phyloP scores from a whole-genome alignment of 2,329 filamentous ascomycete genomes.

The Cryphonectria parasitica region DNA sequence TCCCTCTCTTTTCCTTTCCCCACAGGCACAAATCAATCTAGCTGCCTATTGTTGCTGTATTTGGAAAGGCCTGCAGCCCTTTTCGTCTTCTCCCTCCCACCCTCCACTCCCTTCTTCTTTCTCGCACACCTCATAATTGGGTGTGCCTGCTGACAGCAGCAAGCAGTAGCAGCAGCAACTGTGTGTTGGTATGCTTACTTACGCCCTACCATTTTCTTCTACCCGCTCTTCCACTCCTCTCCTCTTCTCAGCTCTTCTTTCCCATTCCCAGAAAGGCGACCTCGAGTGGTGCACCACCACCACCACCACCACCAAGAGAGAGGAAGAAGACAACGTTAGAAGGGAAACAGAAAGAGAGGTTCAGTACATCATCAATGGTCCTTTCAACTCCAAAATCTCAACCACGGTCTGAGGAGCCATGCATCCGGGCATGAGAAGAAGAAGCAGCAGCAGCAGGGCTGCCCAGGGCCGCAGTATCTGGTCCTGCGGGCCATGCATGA shows the following conservation, averaged over 20 bases:
- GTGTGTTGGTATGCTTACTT: background rate
- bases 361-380: background rate
- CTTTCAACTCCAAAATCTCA: background rate
- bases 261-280: background rate
- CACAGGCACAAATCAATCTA: slow-evolving; percentile 5
- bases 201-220: background rate
- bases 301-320: background rate
- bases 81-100: background rate
- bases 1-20: background rate
- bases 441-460: slow-evolving; percentile 12
- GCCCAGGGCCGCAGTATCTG: slow-evolving; percentile 31
- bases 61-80: slow-evolving; percentile 12
- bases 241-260: background rate
- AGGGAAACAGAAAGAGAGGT: background rate
- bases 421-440: slow-evolving; percentile 13
- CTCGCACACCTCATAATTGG: background rate
- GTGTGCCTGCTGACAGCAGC: slow-evolving; percentile 7
- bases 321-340: background rate
- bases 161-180: background rate
- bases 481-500: slow-evolving; percentile 35
- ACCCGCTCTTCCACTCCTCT: background rate
- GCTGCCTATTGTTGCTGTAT: slow-evolving; percentile 17
- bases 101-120: background rate
- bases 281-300: background rate
- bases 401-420: slow-evolving; percentile 7